Percentiles rank a stretch among this genome's conserved stretches.
Evolutionary conservation across 176 grass and related monocot genomes (phyloP).

Genomic region (Oryza brachyantha): DNA sequence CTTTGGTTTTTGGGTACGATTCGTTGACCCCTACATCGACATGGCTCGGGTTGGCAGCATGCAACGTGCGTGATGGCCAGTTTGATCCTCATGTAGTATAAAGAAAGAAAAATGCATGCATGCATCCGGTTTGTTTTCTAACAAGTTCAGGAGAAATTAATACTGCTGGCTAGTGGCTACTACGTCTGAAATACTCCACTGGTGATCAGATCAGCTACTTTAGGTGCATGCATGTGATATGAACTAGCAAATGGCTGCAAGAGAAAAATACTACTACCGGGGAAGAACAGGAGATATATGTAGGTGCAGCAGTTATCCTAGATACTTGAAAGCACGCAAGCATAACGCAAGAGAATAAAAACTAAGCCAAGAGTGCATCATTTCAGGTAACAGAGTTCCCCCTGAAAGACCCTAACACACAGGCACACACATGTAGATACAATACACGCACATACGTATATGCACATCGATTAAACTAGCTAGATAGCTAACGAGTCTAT

Average conservation of each 20-base stretch:
- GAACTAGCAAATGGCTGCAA: not conserved
- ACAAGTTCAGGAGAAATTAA: not conserved
- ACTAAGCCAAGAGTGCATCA: conserved; percentile 19
- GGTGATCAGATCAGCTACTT: not conserved
- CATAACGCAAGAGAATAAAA: conserved; percentile 28
- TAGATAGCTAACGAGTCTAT: conserved; percentile 22
- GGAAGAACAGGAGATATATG: not conserved
- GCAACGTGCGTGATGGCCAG: conserved; percentile 33
- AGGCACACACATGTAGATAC: not conserved
- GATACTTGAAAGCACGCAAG: not conserved
- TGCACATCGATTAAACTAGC: conserved; percentile 17
- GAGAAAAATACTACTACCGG: not conserved
- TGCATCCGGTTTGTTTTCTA: not conserved
- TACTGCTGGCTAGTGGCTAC: not conserved
- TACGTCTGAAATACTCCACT: not conserved
- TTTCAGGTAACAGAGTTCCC: conserved; percentile 10
- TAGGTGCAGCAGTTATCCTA: not conserved
- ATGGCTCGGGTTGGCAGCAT: conserved; percentile 39
- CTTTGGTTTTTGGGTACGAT: conserved; percentile 46
- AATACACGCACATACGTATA: not conserved
- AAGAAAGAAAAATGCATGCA: not conserved
- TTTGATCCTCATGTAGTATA: not conserved
- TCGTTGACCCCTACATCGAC: conserved; percentile 44
- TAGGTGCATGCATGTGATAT: conserved; percentile 28
- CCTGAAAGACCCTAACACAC: not conserved